Evolutionary conservation across 2,329 filamentous ascomycete species (phyloP).

Genomic region (Cytospora schulzeri): DNA sequence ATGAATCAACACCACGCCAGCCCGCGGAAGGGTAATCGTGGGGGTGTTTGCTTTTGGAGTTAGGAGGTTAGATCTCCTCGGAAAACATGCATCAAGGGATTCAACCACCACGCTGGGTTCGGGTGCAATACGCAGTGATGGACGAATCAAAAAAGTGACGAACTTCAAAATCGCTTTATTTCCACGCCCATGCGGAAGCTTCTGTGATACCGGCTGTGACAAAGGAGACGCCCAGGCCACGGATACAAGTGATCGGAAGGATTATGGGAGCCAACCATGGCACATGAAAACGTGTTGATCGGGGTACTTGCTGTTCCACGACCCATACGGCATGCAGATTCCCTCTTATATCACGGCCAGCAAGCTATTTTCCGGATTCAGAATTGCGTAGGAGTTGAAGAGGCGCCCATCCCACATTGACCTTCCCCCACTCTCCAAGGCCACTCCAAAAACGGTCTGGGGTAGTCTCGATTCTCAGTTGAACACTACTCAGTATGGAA

Average conservation of each 20-base stretch:
- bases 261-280: not conserved
- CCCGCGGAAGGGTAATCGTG: conserved; percentile 34
- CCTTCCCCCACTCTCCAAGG: not conserved
- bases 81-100: conserved; percentile 37
- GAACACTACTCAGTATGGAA: not conserved
- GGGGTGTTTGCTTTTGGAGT: conserved; percentile 38
- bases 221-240: not conserved
- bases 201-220: conserved; percentile 8
- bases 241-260: not conserved
- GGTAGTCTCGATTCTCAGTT: not conserved
- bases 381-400: not conserved
- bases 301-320: not conserved
- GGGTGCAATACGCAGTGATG: conserved; percentile 26
- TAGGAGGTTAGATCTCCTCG: conserved; percentile 38
- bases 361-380: not conserved
- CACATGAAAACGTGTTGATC: not conserved
- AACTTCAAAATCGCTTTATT: conserved; percentile 16
- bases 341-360: not conserved
- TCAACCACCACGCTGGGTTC: conserved; percentile 29
- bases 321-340: not conserved
- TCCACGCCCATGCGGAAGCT: not conserved
- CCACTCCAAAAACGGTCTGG: not conserved
- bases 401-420: not conserved
- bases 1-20: conserved; percentile 32
- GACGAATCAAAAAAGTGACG: conserved; percentile 28